Conservation (phyloP, 2,329 filamentous ascomycete genomes). For the Fusarium stilboides region DNA sequence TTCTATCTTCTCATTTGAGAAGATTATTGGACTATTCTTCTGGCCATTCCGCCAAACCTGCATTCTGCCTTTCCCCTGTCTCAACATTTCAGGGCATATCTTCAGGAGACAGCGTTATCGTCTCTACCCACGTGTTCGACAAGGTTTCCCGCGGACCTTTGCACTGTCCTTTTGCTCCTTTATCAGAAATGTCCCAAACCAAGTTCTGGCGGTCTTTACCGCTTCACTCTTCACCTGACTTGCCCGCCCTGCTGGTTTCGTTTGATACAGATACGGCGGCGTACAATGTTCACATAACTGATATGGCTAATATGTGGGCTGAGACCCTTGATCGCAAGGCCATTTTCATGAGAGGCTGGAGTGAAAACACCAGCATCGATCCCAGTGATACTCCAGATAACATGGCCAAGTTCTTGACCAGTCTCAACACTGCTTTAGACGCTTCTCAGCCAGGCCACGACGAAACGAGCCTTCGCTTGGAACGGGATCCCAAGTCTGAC, state of each 20-base stretch:
- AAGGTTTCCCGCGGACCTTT: neutral
- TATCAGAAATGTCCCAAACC: constrained; percentile 51
- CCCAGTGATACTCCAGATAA: constrained; percentile 78
- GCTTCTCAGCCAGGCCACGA: constrained; percentile 60
- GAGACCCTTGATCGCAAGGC: constrained; percentile 74
- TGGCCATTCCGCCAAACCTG: neutral
- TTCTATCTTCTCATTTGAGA: neutral
- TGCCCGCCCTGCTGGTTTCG: constrained; percentile 77
- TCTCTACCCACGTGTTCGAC: neutral
- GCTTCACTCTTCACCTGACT: constrained; percentile 55
- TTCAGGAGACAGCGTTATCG: neutral
- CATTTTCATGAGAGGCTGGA: constrained; percentile 74
- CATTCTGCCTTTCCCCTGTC: neutral
- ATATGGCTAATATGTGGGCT: constrained; percentile 81
- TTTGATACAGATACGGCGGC: constrained; percentile 66
- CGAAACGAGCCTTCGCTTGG: constrained; percentile 63
- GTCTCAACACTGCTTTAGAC: constrained; percentile 70
- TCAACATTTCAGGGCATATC: neutral
- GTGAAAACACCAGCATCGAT: constrained; percentile 79
- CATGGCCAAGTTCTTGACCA: constrained; percentile 75
- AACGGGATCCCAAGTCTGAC: constrained; percentile 52
- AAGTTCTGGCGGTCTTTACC: constrained; percentile 66
- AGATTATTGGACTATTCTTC: neutral
- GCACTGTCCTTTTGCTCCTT: neutral
- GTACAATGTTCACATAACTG: constrained; percentile 78